A percentile compares a stretch with the other conserved stretches of the same genome.
phyloP scores from a whole-genome alignment of 495 filamentous ascomycete species.

The Choiromyces venosus region DNA sequence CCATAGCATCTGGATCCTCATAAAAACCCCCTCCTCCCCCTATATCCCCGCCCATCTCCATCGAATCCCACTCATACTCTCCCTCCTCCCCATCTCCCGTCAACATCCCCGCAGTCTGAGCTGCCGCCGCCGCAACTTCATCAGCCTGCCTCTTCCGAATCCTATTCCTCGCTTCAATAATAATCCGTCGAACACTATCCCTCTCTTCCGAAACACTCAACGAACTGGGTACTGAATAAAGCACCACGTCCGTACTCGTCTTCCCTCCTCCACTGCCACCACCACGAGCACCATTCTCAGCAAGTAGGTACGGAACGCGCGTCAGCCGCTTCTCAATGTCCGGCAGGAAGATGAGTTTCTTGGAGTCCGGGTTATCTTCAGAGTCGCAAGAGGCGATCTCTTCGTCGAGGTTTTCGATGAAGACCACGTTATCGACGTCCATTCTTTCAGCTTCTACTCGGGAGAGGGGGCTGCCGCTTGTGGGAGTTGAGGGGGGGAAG shows the following conservation, averaged over 20 bases:
- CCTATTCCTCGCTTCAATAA: slow-evolving; percentile 72
- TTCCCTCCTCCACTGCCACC: slow-evolving; percentile 1
- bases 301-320: slow-evolving; percentile 55
- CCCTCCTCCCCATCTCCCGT: slow-evolving; percentile 14
- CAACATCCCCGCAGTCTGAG: slow-evolving; percentile 4
- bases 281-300: not conserved
- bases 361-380: slow-evolving; percentile 44
- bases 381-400: slow-evolving; percentile 65
- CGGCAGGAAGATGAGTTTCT: slow-evolving; percentile 68
- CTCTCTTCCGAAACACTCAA: slow-evolving; percentile 68
- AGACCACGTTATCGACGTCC: slow-evolving; percentile 86
- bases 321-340: slow-evolving; percentile 75
- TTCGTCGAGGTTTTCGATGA: slow-evolving; percentile 82
- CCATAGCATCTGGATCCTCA: slow-evolving; percentile 64
- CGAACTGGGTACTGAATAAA: slow-evolving; percentile 73
- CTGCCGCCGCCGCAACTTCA: slow-evolving; percentile 6
- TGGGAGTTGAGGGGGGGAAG: slow-evolving; percentile 35
- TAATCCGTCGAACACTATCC: slow-evolving; percentile 77
- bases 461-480: slow-evolving; percentile 14
- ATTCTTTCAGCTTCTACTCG: slow-evolving; percentile 55
- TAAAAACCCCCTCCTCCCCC: slow-evolving; percentile 13
- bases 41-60: slow-evolving; percentile 13
- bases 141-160: slow-evolving; percentile 51
- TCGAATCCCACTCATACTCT: slow-evolving; percentile 12
- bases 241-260: slow-evolving; percentile 63